Conservation (phyloP, 306 rosid species). For the Myrica gale region DNA sequence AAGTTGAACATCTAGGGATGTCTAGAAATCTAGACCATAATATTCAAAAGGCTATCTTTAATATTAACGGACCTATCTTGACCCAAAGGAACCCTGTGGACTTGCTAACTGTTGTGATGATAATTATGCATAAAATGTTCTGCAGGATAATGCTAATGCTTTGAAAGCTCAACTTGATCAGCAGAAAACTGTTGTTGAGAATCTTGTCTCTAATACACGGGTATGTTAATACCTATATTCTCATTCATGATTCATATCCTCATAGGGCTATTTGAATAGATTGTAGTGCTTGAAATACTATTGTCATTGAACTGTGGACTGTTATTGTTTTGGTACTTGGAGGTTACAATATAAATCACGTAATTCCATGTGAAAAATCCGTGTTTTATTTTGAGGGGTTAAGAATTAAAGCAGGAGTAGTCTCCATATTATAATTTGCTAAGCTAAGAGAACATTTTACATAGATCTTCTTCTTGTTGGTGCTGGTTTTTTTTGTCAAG, state of each 20-base stretch:
- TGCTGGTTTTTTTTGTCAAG: neutral
- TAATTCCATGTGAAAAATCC: neutral
- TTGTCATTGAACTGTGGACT: neutral
- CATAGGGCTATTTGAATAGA: slow-evolving; percentile 1
- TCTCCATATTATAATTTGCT: neutral
- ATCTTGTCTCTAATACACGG: slow-evolving; percentile 88
- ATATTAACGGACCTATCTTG: too few species aligned
- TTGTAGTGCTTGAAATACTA: slow-evolving; percentile 7
- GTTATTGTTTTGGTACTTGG: neutral
- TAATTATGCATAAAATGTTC: slow-evolving; percentile 24
- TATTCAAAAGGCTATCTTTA: neutral
- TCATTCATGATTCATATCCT: slow-evolving; percentile 3
- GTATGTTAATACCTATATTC: slow-evolving; percentile 41
- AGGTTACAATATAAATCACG: neutral
- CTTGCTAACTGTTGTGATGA: neutral
- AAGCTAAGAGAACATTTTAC: neutral
- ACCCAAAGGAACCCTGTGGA: too few species aligned
- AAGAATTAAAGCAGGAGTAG: neutral
- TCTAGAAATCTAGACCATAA: slow-evolving; percentile 13
- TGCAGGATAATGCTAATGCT: slow-evolving; percentile 92
- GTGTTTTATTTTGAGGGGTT: neutral
- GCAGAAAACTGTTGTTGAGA: slow-evolving; percentile 88
- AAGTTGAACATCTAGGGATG: slow-evolving; percentile 1
- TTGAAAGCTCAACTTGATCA: slow-evolving; percentile 94
- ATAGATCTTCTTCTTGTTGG: neutral